These are phyloP conservation scores for Starmerella apis DNA, from an alignment of 805 yeast genomes.

Conservation along the genomic window DNA sequence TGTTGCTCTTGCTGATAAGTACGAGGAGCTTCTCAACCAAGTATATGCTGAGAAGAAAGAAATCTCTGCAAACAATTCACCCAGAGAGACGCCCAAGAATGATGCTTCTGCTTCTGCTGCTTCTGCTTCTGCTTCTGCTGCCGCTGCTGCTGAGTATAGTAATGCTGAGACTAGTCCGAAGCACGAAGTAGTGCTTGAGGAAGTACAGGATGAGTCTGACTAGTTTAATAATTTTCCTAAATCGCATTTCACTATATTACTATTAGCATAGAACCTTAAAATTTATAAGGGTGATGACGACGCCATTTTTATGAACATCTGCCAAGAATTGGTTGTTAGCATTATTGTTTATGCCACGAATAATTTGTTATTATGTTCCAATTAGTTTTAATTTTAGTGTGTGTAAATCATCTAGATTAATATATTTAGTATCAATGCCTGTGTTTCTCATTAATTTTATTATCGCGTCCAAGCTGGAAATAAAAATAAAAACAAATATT, in stretches of 20 bases:
- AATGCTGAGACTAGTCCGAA: not conserved
- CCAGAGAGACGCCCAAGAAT: not conserved
- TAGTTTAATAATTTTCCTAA: not conserved
- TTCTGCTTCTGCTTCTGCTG: not conserved
- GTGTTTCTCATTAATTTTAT: not conserved
- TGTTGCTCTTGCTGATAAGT: constrained; percentile 21
- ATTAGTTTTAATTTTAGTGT: no score
- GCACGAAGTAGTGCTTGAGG: constrained; percentile 3
- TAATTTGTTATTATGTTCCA: no score
- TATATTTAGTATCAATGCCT: constrained; percentile 38
- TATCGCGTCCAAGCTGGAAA: not conserved
- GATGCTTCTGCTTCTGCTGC: not conserved
- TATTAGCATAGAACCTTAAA: constrained; percentile 34
- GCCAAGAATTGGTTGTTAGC: no score
- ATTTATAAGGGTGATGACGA: no score
- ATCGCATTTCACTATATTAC: no score
- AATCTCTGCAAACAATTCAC: not conserved
- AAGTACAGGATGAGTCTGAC: constrained; percentile 5
- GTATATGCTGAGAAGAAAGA: constrained; percentile 5
- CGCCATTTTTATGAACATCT: no score
- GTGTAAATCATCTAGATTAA: no score
- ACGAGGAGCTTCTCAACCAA: constrained; percentile 9
- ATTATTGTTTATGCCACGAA: no score
- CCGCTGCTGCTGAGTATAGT: not conserved
- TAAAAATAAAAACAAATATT: not conserved